phyloP scores from a whole-genome alignment of 192 early-diverging fungal genomes.

The Kappamyces sp. region DNA sequence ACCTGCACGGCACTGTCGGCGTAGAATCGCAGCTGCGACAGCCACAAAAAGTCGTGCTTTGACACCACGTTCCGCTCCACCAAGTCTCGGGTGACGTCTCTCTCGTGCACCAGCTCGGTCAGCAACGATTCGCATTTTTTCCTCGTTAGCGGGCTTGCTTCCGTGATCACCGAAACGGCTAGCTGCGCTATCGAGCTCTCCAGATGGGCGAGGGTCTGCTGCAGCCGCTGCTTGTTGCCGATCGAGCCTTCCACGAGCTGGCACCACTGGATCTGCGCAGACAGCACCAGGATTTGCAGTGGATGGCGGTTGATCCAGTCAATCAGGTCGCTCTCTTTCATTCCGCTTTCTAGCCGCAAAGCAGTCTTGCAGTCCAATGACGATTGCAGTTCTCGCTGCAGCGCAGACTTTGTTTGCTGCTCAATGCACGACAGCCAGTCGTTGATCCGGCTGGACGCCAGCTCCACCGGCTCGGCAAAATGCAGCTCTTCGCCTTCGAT shows the following conservation, averaged over 20 bases:
- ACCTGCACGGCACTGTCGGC: constrained; percentile 60
- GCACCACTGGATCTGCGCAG: constrained; percentile 89
- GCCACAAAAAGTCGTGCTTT: constrained; percentile 83
- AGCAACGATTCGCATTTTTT: constrained; percentile 97
- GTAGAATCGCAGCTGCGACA: constrained; percentile 95
- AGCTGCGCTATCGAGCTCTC: constrained; percentile 33
- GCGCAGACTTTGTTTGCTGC: constrained; percentile 84
- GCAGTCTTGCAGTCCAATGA: too few relatives aligned
- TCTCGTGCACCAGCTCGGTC: constrained; percentile 98
- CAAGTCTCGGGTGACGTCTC: constrained; percentile 81
- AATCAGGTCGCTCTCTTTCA: constrained; percentile 57
- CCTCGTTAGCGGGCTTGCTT: constrained; percentile 74
- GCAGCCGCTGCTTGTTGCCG: constrained; percentile 31
- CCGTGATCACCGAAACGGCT: constrained; percentile 88
- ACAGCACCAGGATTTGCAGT: constrained; percentile 87
- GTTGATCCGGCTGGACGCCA: constrained; percentile 77
- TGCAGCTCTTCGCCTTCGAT: constrained; percentile 86
- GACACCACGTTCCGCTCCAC: constrained; percentile 39
- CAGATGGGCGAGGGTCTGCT: constrained; percentile 20
- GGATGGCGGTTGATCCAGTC: constrained; percentile 86
- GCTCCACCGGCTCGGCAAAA: constrained; percentile 59
- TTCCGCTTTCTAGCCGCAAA: not conserved
- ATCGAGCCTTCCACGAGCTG: constrained; percentile 75
- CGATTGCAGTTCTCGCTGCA: constrained; percentile 39
- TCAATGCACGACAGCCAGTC: constrained; percentile 95